Base-by-base conservation (phyloP, 768 basidiomycete genomes). In the Phlebiopsis gigantea region DNA sequence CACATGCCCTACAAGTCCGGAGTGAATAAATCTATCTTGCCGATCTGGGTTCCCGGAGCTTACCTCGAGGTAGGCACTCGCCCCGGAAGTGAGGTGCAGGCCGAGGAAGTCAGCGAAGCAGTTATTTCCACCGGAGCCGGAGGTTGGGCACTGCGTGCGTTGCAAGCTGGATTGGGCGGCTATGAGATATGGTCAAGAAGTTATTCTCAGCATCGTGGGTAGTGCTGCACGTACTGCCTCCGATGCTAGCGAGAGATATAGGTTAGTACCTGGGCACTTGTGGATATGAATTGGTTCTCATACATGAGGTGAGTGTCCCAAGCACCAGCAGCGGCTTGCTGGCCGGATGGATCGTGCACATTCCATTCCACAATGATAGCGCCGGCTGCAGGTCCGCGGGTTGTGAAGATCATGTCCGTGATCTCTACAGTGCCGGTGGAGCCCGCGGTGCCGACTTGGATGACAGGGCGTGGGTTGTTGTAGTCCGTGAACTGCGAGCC, bases 81-180 rank as follows among this genome's bases (percentile, higher is more conserved):
- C 68, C 6, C 57, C 57, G 4, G 66, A 42, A 2, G 75, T 75
- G 47, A 92, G 68, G 63, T 90, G 84, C 22, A 91, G 65, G 17
- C 67, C 81, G 57, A 90, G 65, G 73, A 86, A 91, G 4, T 87
- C 82, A 25, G 84, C 83, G 53, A 77, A 78, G 66, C 90, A 91
- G 28, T 70, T 63, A 14, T 73, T 66, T 46, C 70, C 77, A 45
- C 60, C 61, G 34, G 59, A 30, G 4, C 63, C 64, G 21, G 66
- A 67, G 4, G 68, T 65, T 0, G 73, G 67, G 58, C 77, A 79
- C 52, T 76, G 66, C n/a, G 61, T 55, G 5, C 57, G 57, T 50
- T 71, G 72, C 47, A 74, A 55, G 59, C 66, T 62, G 17, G 69
- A 64, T 4, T 68, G 68, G 15, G 62, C 63, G 42, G 62, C 64